phyloP scores from a whole-genome alignment of 257 asterid species.

The Scutellaria baicalensis region DNA sequence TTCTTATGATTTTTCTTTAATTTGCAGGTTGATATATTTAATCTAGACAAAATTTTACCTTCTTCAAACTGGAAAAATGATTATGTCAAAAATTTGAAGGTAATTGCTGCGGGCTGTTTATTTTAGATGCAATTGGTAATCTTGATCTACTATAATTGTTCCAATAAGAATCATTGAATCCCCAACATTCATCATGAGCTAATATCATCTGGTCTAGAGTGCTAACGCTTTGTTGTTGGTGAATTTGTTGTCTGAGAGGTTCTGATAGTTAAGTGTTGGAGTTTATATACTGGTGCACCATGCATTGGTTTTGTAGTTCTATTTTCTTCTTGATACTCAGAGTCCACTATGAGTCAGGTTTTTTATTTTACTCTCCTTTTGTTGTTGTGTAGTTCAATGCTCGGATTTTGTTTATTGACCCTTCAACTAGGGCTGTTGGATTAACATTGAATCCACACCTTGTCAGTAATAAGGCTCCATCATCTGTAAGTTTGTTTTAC shows the following conservation, averaged over 20 bases:
- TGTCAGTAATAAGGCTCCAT: constrained; percentile 69
- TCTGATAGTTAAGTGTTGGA: not conserved
- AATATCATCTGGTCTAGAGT: not conserved
- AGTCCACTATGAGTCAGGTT: not conserved
- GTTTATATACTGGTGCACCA: not conserved
- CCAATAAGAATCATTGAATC: not conserved
- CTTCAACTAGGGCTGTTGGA: constrained; percentile 93
- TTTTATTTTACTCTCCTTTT: constrained; percentile 4
- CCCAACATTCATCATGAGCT: not conserved
- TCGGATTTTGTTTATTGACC: constrained; percentile 91
- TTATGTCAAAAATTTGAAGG: constrained; percentile 78
- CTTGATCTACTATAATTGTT: not conserved
- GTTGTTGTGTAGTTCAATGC: constrained; percentile 65
- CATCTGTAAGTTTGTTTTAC: constrained; percentile 57
- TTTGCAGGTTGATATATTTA: constrained; percentile 75
- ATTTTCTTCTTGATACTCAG: not conserved
- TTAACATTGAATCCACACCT: constrained; percentile 82
- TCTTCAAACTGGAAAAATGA: constrained; percentile 75
- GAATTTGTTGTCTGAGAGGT: not conserved
- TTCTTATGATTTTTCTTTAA: constrained; percentile 11
- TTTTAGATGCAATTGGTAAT: not conserved
- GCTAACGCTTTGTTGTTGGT: not conserved
- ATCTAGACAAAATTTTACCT: constrained; percentile 62
- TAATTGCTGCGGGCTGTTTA: constrained; percentile 14
- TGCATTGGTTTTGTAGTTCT: not conserved